Base-by-base conservation (phyloP, 768 basidiomycete genomes). In the Mycena epipterygia region DNA sequence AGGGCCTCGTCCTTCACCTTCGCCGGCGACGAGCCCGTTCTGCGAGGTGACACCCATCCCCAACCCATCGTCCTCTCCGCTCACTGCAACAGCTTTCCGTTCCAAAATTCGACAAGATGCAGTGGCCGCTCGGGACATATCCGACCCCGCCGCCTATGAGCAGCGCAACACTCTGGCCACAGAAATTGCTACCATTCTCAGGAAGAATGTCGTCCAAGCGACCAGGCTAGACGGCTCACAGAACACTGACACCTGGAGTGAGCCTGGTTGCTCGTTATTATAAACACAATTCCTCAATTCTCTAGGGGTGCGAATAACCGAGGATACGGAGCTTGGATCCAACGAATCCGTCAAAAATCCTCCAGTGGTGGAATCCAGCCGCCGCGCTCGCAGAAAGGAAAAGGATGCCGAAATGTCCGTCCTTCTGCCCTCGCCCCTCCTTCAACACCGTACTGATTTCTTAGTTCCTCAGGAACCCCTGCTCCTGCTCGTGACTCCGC, bases 201-300 rank as follows among this genome's bases (percentile, higher is more conserved):
- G 93, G 70, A 89, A 83, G 79, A 98, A 99, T 78, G 85, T 99
- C 49, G 96, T 95, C 0, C 97, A 98, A 79, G 97, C 90, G 2
- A 80, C 82, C 49, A 88, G 83, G 75, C 83, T 89, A 13, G 76
- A 79, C 23, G 76, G 80, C 19, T 68, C 81, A 21, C 79, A 80
- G 29, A 82, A 80, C 13, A 64, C 81, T 19, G 80, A 81, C 32
- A 83, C 87, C 33, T 94, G 90, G 87, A 88, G 92, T 93, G 78
- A 71, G 88, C 76, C 23, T 21, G 23, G 8, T 35, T 58, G 13
- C 46, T 30, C 56, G 58, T 39, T 7, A 55, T 55, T 37, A 51
- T 13, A 27, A 5, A 35, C 5, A 3, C 6, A 21, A 41, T 41
- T 41, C 49, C 51, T 42, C 72, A 37, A 37, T 39, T 25, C 25